These are phyloP conservation scores for Phytopythium aichiense DNA, from an alignment of 352 stramenopile species.

Conservation along the genomic window DNA sequence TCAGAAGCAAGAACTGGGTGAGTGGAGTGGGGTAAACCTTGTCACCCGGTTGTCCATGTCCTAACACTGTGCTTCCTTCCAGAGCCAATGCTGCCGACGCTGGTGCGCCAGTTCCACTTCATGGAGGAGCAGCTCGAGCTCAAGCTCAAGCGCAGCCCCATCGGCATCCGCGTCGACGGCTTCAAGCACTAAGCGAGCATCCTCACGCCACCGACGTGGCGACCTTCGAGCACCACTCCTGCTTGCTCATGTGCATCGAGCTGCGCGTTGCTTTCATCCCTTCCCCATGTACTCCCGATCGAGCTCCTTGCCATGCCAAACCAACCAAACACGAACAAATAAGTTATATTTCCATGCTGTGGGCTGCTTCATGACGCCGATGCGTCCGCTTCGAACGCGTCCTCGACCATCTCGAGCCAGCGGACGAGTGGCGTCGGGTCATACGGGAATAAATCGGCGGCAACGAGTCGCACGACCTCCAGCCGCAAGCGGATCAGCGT, in stretches of 20 bases:
- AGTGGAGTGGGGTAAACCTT: not conserved
- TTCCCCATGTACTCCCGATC: not conserved
- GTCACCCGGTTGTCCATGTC: not conserved
- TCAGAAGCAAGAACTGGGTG: constrained; percentile 75
- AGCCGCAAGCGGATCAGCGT: constrained; percentile 58
- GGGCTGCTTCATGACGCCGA: not conserved
- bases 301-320: not conserved
- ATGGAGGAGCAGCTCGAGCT: constrained; percentile 69
- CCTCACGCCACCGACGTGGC: not conserved
- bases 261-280: constrained; percentile 2
- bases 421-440: constrained; percentile 35
- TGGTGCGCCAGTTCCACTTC: constrained; percentile 74
- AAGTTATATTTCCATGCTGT: constrained; percentile 27
- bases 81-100: constrained; percentile 75
- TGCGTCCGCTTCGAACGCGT: constrained; percentile 35
- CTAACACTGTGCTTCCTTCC: not conserved
- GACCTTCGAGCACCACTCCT: not conserved
- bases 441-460: constrained; percentile 51
- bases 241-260: not conserved
- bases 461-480: constrained; percentile 51
- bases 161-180: constrained; percentile 46
- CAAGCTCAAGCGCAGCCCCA: constrained; percentile 51
- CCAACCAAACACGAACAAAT: constrained; percentile 24
- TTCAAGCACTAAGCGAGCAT: constrained; percentile 13
- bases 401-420: constrained; percentile 44